Evolutionary conservation across 495 filamentous ascomycete genomes (phyloP), one percentile per base, ranked within the genome.

Genomic region (Friedmanniomyces simplex): DNA sequence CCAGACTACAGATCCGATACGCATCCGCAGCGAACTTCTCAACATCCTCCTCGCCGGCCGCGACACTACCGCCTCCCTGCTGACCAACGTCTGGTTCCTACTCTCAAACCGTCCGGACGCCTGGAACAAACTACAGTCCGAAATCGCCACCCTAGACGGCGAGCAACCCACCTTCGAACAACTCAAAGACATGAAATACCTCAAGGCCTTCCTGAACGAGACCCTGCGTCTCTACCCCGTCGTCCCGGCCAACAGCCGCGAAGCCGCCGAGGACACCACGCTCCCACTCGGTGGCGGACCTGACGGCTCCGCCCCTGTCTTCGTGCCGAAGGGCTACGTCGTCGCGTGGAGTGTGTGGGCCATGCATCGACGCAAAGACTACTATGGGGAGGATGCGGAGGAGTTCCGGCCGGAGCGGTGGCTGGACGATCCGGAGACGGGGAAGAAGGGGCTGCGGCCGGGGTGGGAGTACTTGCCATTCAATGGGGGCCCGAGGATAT

Each of bases 51-150:
- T 69, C 25, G 68, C 71, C 11, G 69, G 68, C 22, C 61, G 68
- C 21, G 74, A 77, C 55, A 76, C 74, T 11, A 76, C 74, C 12
- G 74, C 74, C 6, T 60, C 63, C 39, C 59, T 72, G 25, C 58
- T 72, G n/a, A 65, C 60, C 13, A 69, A 68, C 48, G 62, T 64
- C 34, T 68, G 68, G 51, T 64, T 61, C 47, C 34, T 64, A 13
- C 39, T 72, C 21, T 52, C 67, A 0, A 64, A 59, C 22, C 54
- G 58, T 26, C 67, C 67, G 12, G 54, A 63, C n/a, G 54, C 69
- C 21, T 69, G 63, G 68, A 21, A 21, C 39, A 63, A 60, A 49
- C 50, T 71, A 21, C 62, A 61, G 22, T 34, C 39, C 25, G 69
- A 70, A 55, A 57, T 69, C 42, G 43, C 25, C 5, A 26, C 59